Evolutionary conservation across 805 yeast genomes (phyloP).

Genomic region (Sugiyamaella boreocaroliniensis): DNA sequence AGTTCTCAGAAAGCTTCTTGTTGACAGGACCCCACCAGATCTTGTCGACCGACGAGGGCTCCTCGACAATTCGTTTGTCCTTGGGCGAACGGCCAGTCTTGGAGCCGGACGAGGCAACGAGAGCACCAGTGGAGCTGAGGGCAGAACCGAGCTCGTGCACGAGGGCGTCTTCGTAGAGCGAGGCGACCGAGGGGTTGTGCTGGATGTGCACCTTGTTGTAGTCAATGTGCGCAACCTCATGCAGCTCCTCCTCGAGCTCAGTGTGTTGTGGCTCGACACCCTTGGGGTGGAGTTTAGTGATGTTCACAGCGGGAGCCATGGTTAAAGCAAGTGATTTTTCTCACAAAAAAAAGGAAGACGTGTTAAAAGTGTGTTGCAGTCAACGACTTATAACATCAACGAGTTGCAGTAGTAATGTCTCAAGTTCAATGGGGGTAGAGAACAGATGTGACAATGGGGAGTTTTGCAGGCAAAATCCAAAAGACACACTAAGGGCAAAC

Average conservation of each 20-base stretch:
- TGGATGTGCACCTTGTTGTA: slow-evolving; percentile 36
- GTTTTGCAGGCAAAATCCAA: too few relatives aligned
- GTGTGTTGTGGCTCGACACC: slow-evolving; percentile 39
- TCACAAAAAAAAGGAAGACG: background rate
- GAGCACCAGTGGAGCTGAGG: slow-evolving; percentile 86
- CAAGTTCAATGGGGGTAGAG: too few relatives aligned
- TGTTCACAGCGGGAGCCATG: slow-evolving; percentile 35
- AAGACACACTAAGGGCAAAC: too few relatives aligned
- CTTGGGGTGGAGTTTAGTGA: slow-evolving; percentile 36
- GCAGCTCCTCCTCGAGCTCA: slow-evolving; percentile 36
- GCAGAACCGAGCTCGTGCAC: slow-evolving; percentile 80
- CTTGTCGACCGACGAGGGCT: slow-evolving; percentile 71
- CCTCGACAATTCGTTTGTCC: slow-evolving; percentile 97
- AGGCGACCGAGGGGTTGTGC: slow-evolving; percentile 90
- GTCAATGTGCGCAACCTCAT: slow-evolving; percentile 37
- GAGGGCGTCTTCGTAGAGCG: slow-evolving; percentile 90
- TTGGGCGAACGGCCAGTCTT: slow-evolving; percentile 98
- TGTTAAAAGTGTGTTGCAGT: background rate
- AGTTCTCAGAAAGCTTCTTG: slow-evolving; percentile 85
- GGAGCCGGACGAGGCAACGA: slow-evolving; percentile 90
- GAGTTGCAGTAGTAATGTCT: too few relatives aligned
- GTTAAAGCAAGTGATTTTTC: background rate
- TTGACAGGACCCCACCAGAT: slow-evolving; percentile 99
- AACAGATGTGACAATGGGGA: too few relatives aligned
- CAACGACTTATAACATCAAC: too few relatives aligned